Evolutionary conservation across 2,329 filamentous ascomycete genomes (phyloP).

Genomic region (Sclerotinia trifoliorum): DNA sequence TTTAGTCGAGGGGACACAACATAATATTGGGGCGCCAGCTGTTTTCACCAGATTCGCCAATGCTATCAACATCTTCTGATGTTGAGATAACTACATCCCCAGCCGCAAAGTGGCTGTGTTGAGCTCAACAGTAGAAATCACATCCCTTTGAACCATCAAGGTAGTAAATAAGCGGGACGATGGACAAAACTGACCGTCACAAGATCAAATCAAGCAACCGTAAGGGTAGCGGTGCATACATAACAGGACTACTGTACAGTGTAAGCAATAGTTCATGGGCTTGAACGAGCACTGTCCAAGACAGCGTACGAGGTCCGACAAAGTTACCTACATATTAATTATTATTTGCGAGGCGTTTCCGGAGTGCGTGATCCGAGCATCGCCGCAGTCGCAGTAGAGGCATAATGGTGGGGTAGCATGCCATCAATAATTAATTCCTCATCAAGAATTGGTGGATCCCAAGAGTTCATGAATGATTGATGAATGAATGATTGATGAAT

Average conservation of each 20-base stretch:
- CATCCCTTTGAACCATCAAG: not conserved
- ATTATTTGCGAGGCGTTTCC: not conserved
- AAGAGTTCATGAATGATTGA: not conserved
- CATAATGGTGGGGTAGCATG: not conserved
- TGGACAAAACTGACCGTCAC: not conserved
- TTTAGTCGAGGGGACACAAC: not conserved
- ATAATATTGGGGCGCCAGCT: not conserved
- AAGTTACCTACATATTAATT: not conserved
- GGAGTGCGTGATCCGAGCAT: not conserved
- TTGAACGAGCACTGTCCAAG: not conserved
- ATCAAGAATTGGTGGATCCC: not conserved
- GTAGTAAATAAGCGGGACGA: not conserved
- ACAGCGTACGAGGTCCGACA: not conserved
- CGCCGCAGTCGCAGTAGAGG: not conserved
- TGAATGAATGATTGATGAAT: too few species aligned
- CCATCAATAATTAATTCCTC: too few species aligned
- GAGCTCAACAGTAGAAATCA: not conserved
- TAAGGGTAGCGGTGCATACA: not conserved
- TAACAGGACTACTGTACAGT: conserved; percentile 6
- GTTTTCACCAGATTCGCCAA: not conserved
- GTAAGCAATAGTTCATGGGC: not conserved
- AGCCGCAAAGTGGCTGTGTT: not conserved
- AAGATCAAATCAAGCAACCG: conserved; percentile 1
- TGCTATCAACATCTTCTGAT: not conserved
- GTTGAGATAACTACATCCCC: conserved; percentile 8